Conservation (phyloP, 129 eudicot species). For the Helichrysum umbraculigerum region DNA sequence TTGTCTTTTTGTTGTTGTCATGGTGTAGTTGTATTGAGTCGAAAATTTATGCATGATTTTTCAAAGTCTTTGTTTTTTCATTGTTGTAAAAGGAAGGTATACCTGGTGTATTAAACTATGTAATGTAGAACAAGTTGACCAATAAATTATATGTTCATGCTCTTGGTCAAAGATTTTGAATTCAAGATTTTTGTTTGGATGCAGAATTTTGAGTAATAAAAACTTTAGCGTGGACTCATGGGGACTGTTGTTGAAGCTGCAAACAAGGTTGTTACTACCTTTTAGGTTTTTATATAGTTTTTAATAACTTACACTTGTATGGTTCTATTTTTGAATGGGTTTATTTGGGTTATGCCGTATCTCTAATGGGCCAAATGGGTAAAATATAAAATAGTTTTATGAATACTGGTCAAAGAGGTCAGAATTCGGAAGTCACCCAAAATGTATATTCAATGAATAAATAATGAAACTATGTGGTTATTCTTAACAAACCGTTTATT, state of each 20-base stretch:
- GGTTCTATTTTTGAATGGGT: slow-evolving; percentile 6
- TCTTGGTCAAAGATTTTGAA: slow-evolving; percentile 25
- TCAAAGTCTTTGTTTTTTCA: slow-evolving; percentile 8
- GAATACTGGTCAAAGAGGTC: neutral
- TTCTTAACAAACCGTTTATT: neutral
- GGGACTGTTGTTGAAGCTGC: slow-evolving; percentile 66
- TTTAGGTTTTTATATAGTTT: neutral
- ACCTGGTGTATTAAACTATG: slow-evolving; percentile 12
- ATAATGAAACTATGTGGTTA: neutral
- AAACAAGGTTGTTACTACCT: slow-evolving; percentile 38
- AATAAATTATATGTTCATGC: slow-evolving; percentile 24
- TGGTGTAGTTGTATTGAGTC: slow-evolving; percentile 18
- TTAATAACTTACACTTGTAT: neutral
- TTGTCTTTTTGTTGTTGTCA: slow-evolving; percentile 25
- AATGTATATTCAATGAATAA: neutral
- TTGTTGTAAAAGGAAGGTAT: slow-evolving; percentile 7
- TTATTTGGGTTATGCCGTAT: neutral
- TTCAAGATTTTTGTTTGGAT: slow-evolving; percentile 31
- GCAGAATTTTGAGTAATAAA: slow-evolving; percentile 32
- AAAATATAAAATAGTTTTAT: neutral
- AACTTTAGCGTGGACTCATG: slow-evolving; percentile 36
- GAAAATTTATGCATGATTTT: slow-evolving; percentile 9
- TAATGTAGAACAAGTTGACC: slow-evolving; percentile 22
- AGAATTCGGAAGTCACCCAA: neutral
- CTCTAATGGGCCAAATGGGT: neutral